Conservation (phyloP, 1,139 yeast species). For the Candida sp. region DNA sequence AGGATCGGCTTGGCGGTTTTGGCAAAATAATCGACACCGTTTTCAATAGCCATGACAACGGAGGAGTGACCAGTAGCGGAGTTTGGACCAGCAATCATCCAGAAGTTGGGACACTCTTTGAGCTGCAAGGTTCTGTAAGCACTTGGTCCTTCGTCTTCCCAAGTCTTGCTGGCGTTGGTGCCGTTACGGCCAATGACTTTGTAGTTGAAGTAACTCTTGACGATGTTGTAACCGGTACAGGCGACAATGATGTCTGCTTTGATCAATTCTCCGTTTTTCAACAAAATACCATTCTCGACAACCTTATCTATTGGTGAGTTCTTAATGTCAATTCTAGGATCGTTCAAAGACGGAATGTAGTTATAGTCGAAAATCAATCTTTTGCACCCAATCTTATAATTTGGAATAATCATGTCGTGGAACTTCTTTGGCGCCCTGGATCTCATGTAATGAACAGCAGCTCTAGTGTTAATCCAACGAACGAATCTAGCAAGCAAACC, state of each 20-base stretch:
- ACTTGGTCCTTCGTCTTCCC: conserved; percentile 35
- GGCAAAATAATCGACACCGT: conserved; percentile 30
- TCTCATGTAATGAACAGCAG: conserved; percentile 32
- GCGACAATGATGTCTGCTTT: conserved; percentile 48
- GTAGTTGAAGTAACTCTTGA: conserved; percentile 22
- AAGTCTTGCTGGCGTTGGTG: conserved; percentile 20
- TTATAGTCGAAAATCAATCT: conserved; percentile 43
- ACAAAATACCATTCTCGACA: conserved; percentile 31
- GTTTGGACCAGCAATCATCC: conserved; percentile 46
- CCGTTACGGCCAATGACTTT: conserved; percentile 33
- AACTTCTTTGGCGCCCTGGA: conserved; percentile 36
- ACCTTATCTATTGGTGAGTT: conserved; percentile 28
- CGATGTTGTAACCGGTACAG: conserved; percentile 45
- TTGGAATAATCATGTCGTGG: conserved; percentile 37
- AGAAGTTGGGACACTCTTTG: conserved; percentile 40
- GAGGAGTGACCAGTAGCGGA: conserved; percentile 50
- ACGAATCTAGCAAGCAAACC: conserved; percentile 29
- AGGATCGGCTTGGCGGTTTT: conserved; percentile 31
- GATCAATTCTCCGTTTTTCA: conserved; percentile 32
- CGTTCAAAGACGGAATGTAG: conserved; percentile 38
- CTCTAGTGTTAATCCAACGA: conserved; percentile 26
- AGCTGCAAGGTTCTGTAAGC: conserved; percentile 42
- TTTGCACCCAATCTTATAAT: conserved; percentile 48
- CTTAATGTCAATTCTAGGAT: conserved; percentile 33
- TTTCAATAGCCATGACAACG: conserved; percentile 46